Base-by-base conservation (phyloP, 1,139 yeast species). In the Candida sp. region DNA sequence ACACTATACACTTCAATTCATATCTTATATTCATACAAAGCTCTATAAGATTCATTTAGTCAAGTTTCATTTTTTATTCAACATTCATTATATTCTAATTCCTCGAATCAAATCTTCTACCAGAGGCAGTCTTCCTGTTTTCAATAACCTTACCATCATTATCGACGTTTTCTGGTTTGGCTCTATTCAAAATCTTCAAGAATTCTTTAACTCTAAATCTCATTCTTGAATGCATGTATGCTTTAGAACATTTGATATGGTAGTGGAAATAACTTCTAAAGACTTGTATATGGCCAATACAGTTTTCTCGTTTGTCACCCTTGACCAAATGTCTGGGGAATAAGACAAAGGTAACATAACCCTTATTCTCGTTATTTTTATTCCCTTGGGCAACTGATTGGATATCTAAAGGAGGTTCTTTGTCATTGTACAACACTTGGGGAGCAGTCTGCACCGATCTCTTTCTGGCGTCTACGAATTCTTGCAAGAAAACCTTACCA, bases 151-250 rank as follows among this genome's bases (percentile, higher is more conserved):
- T 77, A 23, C 77, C 73, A 37, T 79, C 89, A 49, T 81, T 87
- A 53, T 87, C 95, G 22, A 82, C 83, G 50, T 82, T 87, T 58
- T 93, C 99, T 22, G 97, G 95, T 68, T 91, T 90, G 36, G 99
- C 99, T 61, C 99, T 81, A 73, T 95, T 93, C 70, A 93, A 81
- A 38, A 95, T 93, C 76, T 93, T 93, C 61, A 91, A 80, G 72
- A 91, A 93, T 58, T 95, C 95, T 55, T 86, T 83, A 35, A 93
- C 98, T 57, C 99, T 81, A 68, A 76, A 88, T 68, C 99, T 82
- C 99, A 93, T 93, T 75, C 99, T 83, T 45, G 97, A 89, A 68
- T 93, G 99, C 87, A 93, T 84, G 71, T 88, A 95, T 35, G 99
- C 98, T 75, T 93, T 93, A 49, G 97, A 90, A 65, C 97, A 91